Evolutionary conservation across 2,329 filamentous ascomycete genomes (phyloP), one percentile per base, ranked within the genome.

Genomic region (Monosporascus sp.): DNA sequence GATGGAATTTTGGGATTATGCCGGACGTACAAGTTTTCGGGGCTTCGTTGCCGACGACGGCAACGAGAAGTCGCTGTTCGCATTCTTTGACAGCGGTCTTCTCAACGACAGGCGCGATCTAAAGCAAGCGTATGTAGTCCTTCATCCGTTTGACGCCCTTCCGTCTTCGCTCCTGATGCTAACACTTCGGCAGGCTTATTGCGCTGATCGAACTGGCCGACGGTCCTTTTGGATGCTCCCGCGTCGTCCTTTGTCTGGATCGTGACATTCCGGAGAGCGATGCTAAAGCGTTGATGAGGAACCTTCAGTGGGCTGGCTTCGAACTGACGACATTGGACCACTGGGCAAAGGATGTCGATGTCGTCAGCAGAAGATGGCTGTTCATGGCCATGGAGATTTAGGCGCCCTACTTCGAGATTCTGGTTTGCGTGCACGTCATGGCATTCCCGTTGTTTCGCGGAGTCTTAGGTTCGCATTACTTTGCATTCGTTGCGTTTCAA

Each of bases 291-390:
- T 77, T 93, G 61, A 83, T 88, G 65, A 90, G 88, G 70, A 92
- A 90, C 65, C 81, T 97, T 50, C 89, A 91, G 69, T 97, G 92
- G 92, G 92, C 95, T 59, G 92, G 92, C 52, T 96, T 96, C 67
- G 88, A 89, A 67, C 80, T 93, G 60, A 85, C 84, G 49, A 93
- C 89, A 24, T 78, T 97, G 44, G 86, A 91, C 61, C 81, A 83
- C 62, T 96, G 90, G 87, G 80, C 82, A 17, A 74, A 77, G 46
- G 77, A 78, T 39, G 68, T 80, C 51, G 82, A 88, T 58, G 79
- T 86, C 50, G 84, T 88, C 49, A 96, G 90, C 73, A 75, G 85
- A 50, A 79, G 79, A 64, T 97, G 92, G 92, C 71, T 96, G 54
- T 90, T 95, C 68, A 83, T 96, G 78, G 85, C 86, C 58, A 94